These are phyloP conservation scores for Thraustochytrium sp. DNA, from an alignment of 352 stramenopile species.

Conservation along the genomic window DNA sequence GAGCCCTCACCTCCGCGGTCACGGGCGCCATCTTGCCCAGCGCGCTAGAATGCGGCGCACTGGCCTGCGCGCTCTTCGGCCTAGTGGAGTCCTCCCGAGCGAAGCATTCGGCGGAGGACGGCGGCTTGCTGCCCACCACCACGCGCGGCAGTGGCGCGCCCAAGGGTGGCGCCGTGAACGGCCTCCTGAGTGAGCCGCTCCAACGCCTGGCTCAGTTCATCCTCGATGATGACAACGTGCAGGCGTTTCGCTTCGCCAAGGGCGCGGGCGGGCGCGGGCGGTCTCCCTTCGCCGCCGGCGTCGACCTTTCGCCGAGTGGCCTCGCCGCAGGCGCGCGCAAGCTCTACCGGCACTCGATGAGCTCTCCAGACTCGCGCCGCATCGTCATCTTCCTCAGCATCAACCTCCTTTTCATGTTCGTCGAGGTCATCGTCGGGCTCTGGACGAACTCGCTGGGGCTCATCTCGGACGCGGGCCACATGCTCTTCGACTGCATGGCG, in stretches of 20 bases:
- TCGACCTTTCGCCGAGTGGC: neutral
- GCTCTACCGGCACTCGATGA: slow-evolving; percentile 2
- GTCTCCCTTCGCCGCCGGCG: neutral
- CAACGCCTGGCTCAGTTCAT: neutral
- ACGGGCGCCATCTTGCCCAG: neutral
- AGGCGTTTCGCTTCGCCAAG: too few relatives aligned
- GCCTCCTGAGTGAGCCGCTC: neutral
- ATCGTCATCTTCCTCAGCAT: slow-evolving; percentile 73
- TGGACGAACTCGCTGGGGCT: slow-evolving; percentile 78
- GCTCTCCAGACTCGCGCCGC: slow-evolving; percentile 56
- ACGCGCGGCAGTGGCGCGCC: too few relatives aligned
- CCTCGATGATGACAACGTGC: neutral
- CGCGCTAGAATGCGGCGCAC: neutral
- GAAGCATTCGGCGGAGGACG: too few relatives aligned
- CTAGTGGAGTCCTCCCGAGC: too few relatives aligned
- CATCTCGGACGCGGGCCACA: slow-evolving; percentile 75
- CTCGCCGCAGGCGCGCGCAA: neutral
- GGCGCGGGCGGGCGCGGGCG: neutral
- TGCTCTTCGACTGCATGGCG: slow-evolving; percentile 77
- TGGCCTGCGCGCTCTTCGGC: neutral
- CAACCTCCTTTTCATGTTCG: slow-evolving; percentile 77
- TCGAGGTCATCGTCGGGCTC: slow-evolving; percentile 69
- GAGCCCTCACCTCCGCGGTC: neutral
- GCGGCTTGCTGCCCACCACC: too few relatives aligned
- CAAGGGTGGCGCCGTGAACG: too few relatives aligned